These are phyloP conservation scores for Cystofilobasidium macerans DNA, from an alignment of 768 basidiomycete genomes.

Conservation along the genomic window DNA sequence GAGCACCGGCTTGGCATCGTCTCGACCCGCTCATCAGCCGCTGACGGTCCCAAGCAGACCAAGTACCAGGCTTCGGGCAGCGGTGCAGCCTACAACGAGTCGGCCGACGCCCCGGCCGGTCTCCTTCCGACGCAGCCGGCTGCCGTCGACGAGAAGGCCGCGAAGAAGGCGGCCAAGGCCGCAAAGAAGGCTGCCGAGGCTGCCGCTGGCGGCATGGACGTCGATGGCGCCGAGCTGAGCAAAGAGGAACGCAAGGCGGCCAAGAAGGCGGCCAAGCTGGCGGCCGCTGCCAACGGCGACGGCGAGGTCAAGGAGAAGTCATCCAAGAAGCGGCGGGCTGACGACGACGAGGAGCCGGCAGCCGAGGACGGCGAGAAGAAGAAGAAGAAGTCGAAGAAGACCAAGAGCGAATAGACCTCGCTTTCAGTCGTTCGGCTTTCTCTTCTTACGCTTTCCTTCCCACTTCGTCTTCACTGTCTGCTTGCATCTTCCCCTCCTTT, in stretches of 20 bases:
- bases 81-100: slow-evolving; percentile 66
- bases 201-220: slow-evolving; percentile 36
- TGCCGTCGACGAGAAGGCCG: slow-evolving; percentile 44
- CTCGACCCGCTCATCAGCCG: slow-evolving; percentile 56
- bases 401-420: too few relatives aligned
- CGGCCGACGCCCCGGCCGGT: slow-evolving; percentile 62
- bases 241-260: slow-evolving; percentile 32
- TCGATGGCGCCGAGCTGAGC: slow-evolving; percentile 37
- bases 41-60: slow-evolving; percentile 49
- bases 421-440: too few relatives aligned
- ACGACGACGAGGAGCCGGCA: slow-evolving; percentile 27
- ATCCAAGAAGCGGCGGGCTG: slow-evolving; percentile 39
- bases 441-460: too few relatives aligned
- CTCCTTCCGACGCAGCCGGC: slow-evolving; percentile 66
- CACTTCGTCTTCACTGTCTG: too few relatives aligned
- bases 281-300: slow-evolving; percentile 2
- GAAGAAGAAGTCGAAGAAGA: too few relatives aligned
- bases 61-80: slow-evolving; percentile 72
- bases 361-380: slow-evolving; percentile 30
- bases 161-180: slow-evolving; percentile 69
- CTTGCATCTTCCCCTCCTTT: too few relatives aligned
- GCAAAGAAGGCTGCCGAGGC: slow-evolving; percentile 47
- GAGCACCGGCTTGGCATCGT: slow-evolving; percentile 69
- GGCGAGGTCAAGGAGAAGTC: slow-evolving; percentile 33
- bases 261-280: slow-evolving; percentile 40